phyloP scores from a whole-genome alignment of 2,329 filamentous ascomycete species.

The Graphilbum sp. region DNA sequence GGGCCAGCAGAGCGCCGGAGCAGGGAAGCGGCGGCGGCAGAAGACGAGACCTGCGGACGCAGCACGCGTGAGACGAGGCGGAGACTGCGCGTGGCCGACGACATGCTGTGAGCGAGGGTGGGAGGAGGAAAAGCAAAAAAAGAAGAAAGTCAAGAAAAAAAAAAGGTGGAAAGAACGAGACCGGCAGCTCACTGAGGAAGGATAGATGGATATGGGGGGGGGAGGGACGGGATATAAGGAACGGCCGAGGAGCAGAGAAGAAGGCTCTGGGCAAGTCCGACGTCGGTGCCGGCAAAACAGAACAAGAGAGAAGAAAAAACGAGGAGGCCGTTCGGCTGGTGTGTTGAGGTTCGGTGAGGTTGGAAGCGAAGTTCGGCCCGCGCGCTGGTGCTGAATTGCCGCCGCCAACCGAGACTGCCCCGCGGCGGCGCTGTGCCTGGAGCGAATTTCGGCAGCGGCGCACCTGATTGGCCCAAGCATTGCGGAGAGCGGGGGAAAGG shows the following conservation, averaged over 20 bases:
- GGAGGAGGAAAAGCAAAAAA: background rate
- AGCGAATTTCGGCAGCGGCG: background rate
- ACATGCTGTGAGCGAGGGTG: slow-evolving; percentile 23
- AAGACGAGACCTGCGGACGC: slow-evolving; percentile 26
- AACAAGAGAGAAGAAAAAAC: background rate
- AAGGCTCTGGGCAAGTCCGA: background rate
- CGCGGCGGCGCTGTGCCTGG: background rate
- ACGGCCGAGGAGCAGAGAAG: background rate
- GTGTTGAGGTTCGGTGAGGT: no score
- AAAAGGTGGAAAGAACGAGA: background rate
- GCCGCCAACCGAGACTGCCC: background rate
- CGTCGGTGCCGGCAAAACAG: background rate
- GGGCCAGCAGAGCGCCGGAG: background rate
- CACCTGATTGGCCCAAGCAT: background rate
- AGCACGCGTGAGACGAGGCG: slow-evolving; percentile 37
- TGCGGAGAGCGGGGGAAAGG: background rate
- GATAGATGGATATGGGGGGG: no score
- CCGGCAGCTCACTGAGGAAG: background rate
- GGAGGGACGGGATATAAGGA: background rate
- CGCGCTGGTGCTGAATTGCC: background rate
- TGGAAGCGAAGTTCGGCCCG: no score
- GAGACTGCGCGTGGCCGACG: slow-evolving; percentile 36
- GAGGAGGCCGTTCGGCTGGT: background rate
- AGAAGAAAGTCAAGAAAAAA: background rate
- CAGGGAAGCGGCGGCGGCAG: slow-evolving; percentile 12